phyloP scores from a whole-genome alignment of 352 stramenopile species.

The Albugo candida region DNA sequence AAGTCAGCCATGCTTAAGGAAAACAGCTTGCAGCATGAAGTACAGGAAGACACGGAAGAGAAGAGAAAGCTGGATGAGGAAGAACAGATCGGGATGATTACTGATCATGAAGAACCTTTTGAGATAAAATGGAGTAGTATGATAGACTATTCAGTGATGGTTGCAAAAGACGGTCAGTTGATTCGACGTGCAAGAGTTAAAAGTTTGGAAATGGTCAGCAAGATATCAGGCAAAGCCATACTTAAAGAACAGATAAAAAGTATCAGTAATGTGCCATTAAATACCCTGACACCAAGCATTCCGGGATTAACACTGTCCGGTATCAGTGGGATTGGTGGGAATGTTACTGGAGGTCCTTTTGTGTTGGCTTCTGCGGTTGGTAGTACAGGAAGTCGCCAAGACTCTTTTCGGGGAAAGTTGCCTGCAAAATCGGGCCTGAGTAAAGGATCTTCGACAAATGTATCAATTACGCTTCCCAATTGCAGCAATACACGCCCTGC shows the following conservation, averaged over 20 bases:
- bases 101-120: constrained; percentile 59
- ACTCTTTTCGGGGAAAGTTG: too few species aligned
- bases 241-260: constrained; percentile 17
- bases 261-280: too few species aligned
- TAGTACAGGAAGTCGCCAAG: too few species aligned
- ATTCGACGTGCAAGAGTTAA: constrained; percentile 60
- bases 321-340: too few species aligned
- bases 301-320: too few species aligned
- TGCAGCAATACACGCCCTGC: too few species aligned
- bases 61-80: constrained; percentile 37
- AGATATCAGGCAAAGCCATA: constrained; percentile 23
- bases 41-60: constrained; percentile 39
- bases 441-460: too few species aligned
- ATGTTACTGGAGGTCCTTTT: too few species aligned
- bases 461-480: too few species aligned
- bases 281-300: too few species aligned
- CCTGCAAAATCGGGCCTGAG: too few species aligned
- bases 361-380: too few species aligned
- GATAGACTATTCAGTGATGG: constrained; percentile 69
- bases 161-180: constrained; percentile 70
- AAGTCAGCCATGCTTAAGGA: background rate
- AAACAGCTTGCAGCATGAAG: constrained; percentile 6
- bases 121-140: constrained; percentile 75
- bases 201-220: constrained; percentile 61
- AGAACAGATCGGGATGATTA: constrained; percentile 30